Evolutionary conservation across 106 monocot genomes (phyloP).

Genomic region (Dendrobium officinale): DNA sequence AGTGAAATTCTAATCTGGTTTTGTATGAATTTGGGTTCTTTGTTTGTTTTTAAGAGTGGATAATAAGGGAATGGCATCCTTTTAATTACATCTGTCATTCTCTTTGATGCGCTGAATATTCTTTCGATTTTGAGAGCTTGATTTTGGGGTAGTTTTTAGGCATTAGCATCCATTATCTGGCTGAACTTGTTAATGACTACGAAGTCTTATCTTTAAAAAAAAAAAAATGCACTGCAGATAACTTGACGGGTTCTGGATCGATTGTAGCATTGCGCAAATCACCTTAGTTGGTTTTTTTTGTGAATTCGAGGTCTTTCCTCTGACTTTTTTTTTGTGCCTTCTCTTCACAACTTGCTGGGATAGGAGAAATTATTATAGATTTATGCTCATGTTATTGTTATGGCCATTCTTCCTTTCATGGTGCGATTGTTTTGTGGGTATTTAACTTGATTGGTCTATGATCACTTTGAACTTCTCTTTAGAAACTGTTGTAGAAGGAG

Average conservation of each 20-base stretch:
- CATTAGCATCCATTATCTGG: background rate
- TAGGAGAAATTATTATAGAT: background rate
- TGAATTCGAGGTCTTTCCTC: background rate
- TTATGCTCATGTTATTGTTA: background rate
- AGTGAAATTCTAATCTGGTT: background rate
- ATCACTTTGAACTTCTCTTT: too few relatives aligned
- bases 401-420: too few relatives aligned
- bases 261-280: too few relatives aligned
- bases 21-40: background rate
- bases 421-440: too few relatives aligned
- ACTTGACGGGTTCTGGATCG: too few relatives aligned
- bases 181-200: background rate
- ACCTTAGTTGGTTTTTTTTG: background rate
- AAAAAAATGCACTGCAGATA: too few relatives aligned
- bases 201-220: too few relatives aligned
- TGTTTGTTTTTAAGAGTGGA: background rate
- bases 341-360: background rate
- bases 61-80: too few relatives aligned
- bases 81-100: background rate
- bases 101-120: background rate
- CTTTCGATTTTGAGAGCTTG: background rate
- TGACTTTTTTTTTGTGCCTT: background rate
- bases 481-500: too few relatives aligned
- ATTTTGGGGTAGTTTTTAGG: background rate
- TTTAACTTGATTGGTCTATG: too few relatives aligned